These are phyloP conservation scores for Ajuga chamaepitys DNA, from an alignment of 257 asterid genomes.

Conservation along the genomic window DNA sequence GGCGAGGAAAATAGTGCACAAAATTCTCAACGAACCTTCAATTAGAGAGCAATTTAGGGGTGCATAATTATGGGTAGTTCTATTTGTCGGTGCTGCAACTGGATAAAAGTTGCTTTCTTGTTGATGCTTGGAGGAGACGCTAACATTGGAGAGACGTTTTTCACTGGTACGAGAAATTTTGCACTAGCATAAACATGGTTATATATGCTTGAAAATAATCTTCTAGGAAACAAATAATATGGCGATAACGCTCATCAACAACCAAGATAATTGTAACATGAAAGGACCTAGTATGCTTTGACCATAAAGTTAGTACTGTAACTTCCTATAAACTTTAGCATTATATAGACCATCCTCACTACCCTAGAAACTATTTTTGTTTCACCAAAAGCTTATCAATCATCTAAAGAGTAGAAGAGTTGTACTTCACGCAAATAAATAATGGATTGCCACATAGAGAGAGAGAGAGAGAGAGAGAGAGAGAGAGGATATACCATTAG, in stretches of 20 bases:
- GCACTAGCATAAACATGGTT: background rate
- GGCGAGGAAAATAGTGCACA: background rate
- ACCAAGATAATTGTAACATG: background rate
- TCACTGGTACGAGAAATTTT: slow-evolving; percentile 37
- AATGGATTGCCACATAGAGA: too few species aligned
- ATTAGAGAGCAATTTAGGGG: slow-evolving; percentile 36
- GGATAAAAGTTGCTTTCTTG: slow-evolving; percentile 33
- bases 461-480: too few species aligned
- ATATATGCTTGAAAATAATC: too few species aligned
- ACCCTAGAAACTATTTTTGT: background rate
- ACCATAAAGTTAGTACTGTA: too few species aligned
- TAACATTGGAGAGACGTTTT: slow-evolving; percentile 29
- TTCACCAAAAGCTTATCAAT: background rate
- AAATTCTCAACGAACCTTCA: slow-evolving; percentile 34
- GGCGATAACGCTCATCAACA: background rate
- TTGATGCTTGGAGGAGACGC: slow-evolving; percentile 47
- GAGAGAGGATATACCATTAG: slow-evolving; percentile 67
- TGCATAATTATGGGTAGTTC: slow-evolving; percentile 23
- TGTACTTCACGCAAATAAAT: background rate
- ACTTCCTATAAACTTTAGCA: too few species aligned
- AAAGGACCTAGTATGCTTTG: too few species aligned
- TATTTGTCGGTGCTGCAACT: slow-evolving; percentile 35
- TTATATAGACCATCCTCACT: too few species aligned
- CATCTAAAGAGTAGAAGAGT: background rate
- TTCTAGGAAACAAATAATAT: background rate